Conservation (phyloP, 768 basidiomycete species). For the Serpula lacrymans region DNA sequence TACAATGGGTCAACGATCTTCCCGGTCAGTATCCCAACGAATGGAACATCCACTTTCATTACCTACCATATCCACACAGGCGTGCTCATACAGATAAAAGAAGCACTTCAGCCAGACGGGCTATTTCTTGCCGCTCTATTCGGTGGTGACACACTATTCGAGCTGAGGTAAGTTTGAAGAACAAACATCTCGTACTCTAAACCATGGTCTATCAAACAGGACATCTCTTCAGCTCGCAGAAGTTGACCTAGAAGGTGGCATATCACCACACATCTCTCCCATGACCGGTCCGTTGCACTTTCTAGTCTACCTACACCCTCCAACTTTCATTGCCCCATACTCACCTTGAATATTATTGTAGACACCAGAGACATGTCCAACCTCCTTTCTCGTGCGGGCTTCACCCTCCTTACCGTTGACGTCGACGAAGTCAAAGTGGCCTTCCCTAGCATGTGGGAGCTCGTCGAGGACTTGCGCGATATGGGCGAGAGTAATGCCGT, state of each 20-base stretch:
- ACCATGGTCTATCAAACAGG: conserved; percentile 34
- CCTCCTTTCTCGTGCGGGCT: conserved; percentile 88
- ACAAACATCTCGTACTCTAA: conserved; percentile 3
- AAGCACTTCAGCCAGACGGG: conserved; percentile 84
- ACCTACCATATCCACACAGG: conserved; percentile 41
- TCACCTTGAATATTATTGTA: conserved; percentile 27
- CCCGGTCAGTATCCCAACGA: conserved; percentile 59
- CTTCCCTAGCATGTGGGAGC: conserved; percentile 96
- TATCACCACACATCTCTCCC: conserved; percentile 94
- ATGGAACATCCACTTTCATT: neutral
- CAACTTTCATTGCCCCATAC: neutral
- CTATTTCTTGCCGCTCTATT: conserved; percentile 93
- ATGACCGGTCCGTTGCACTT: conserved; percentile 75
- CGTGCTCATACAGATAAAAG: conserved; percentile 79
- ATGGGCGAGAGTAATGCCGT: conserved; percentile 98
- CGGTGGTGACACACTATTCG: conserved; percentile 95
- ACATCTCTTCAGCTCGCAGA: conserved; percentile 94
- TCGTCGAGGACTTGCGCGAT: conserved; percentile 87
- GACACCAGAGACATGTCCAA: conserved; percentile 93
- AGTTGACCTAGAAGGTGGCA: conserved; percentile 89
- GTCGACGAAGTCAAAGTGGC: conserved; percentile 87
- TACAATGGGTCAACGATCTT: conserved; percentile 98
- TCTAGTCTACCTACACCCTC: neutral
- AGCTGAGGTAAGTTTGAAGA: conserved; percentile 57
- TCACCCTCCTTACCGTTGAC: conserved; percentile 91